Base-by-base conservation (phyloP, 2,329 filamentous ascomycete species). In the Herpotrichia juniperi region DNA sequence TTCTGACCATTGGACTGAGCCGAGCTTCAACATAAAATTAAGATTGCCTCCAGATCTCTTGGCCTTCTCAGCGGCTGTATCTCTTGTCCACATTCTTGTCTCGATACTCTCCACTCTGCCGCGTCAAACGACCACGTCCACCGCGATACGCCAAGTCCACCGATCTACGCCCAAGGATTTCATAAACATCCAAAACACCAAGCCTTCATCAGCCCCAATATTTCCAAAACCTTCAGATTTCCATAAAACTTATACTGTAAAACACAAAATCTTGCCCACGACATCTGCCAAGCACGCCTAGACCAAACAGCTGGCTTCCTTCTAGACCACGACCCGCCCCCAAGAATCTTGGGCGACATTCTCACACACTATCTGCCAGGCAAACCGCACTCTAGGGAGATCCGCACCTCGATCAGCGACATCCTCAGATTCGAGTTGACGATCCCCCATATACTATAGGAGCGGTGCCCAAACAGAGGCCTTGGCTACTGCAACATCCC, bases 401-500 rank as follows among this genome's bases (percentile, higher is more conserved):
- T 40, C 37, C 19, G 6, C 37, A 21, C 21, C 37, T n/a, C 16
- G 21, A 16, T 40, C 37, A 40, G n/a, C 37, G 14, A 19, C 16
- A 14, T 21, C 17, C 14, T 54, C 53, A 54, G 50, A 61, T 42
- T 47, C 51, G 56, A 48, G 52, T 53, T 42, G 54, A 50, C 51
- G 53, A 57, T 55, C 55, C 42, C 43, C 49, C 57, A 44, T 46
- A 56, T 46, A 35, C 48, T 52, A 50, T 53, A 48, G 37, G 50
- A 59, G 47, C 55, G 55, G 42, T 51, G 51, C 54, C n/a, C 39
- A 35, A 25, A 42, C 48, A n/a, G 31, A 26, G 10, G 24, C 35
- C 25, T 32, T 42, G 16, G 24, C 51, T 56, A 54, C 63, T 68
- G 68, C 63, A 58, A 69, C 67, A 63, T 65, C 62, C 67, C 65